Base-by-base conservation (phyloP, 1,284 basidiomycete genomes). In the Rhodotorula sp. region DNA sequence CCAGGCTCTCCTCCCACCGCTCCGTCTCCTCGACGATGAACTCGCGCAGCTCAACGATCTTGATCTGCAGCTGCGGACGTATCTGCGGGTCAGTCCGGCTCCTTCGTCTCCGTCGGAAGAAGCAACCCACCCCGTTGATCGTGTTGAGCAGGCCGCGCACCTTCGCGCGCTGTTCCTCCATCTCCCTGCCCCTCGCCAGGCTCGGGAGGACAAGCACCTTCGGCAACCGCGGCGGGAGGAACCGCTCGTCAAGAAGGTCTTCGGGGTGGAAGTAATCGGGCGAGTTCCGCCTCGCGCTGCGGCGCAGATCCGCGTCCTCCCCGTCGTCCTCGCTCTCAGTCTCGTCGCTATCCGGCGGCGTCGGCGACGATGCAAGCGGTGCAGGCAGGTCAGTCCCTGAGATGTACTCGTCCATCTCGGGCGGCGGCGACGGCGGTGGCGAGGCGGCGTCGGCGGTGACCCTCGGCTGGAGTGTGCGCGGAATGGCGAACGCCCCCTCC, bases 211-310 rank as follows among this genome's bases (percentile, higher is more conserved):
- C 61, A 22, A 76, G 53, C 22, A 65, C 56, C 37, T 64, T 68
- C 29, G 75, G 70, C 9, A 76, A 55, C 15, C 61, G 51, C 25
- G 21, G 9, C 29, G 75, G 75, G 21, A 76, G 56, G 46, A 74
- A 69, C 2, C 27, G 44, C 57, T 74, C 75, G 41, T 48, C 70
- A 22, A 76, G 41, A 13, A 44, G 64, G 62, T 74, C 68, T 27
- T 69, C 64, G 17, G 54, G 50, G 58, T 53, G 61, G 59, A 76
- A 74, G 61, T 69, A 73, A 12, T 57, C 67, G 48, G 32, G 41
- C 27, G 46, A 21, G 44, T 25, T 37, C 29, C 22, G 46, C 5
- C 39, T 8, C 9, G 10, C 25, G n/a, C 12, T 29, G 13, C n/a
- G 5, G 29, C 39, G 56, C n/a, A 29, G 1, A n/a, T n/a, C n/a